Conservation (phyloP, 2,329 filamentous ascomycete species). For the Aspergillus neoniger region DNA sequence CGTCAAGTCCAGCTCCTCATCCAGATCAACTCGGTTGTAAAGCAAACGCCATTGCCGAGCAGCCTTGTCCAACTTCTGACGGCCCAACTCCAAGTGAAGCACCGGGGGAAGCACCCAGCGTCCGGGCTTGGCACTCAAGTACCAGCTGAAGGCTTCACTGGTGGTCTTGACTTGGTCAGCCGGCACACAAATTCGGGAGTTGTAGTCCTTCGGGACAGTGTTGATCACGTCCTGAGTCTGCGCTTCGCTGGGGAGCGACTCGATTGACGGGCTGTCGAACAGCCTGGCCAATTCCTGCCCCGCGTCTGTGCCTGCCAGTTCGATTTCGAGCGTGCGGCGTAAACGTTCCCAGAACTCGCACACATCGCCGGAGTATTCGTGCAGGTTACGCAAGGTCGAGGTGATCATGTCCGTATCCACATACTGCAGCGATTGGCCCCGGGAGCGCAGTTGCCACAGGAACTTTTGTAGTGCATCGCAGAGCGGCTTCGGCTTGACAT, state of each 20-base stretch:
- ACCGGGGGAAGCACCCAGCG: constrained; percentile 51
- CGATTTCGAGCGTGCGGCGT: constrained; percentile 54
- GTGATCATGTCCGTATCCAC: constrained; percentile 47
- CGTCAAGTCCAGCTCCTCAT: constrained; percentile 55
- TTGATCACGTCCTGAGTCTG: constrained; percentile 34
- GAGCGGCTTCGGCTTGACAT: constrained; percentile 53
- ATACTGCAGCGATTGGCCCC: constrained; percentile 41
- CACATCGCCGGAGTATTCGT: constrained; percentile 54
- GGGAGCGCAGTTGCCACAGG: constrained; percentile 53
- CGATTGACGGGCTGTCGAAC: constrained; percentile 46
- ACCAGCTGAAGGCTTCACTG: constrained; percentile 37
- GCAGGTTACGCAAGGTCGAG: constrained; percentile 42
- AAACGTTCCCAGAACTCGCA: constrained; percentile 59
- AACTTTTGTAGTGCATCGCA: constrained; percentile 55
- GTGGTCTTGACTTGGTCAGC: constrained; percentile 42
- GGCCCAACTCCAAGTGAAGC: constrained; percentile 58
- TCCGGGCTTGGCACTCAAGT: constrained; percentile 37
- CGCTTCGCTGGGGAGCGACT: constrained; percentile 5
- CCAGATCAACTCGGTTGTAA: constrained; percentile 57
- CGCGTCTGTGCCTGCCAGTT: constrained; percentile 50
- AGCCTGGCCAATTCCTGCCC: constrained; percentile 46
- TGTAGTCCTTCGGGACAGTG: constrained; percentile 39
- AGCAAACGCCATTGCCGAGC: constrained; percentile 60
- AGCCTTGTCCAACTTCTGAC: constrained; percentile 57
- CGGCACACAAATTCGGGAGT: constrained; percentile 42